These are phyloP conservation scores for Paramecium bursaria DNA, from an alignment of 73 alveolate genomes.

Conservation along the genomic window DNA sequence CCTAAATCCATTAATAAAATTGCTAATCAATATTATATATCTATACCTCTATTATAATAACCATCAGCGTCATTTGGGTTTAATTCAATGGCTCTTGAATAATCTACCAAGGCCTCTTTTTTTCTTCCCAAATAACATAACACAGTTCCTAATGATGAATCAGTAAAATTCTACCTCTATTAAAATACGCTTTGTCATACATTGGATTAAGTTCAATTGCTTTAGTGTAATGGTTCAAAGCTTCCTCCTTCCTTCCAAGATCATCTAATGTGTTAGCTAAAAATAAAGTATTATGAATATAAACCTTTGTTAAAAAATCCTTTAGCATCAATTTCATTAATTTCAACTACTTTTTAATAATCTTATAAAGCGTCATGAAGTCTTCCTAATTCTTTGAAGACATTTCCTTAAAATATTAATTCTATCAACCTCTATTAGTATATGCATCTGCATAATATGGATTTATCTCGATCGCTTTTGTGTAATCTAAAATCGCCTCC, in stretches of 20 bases:
- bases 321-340: too few relatives aligned
- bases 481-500: neutral
- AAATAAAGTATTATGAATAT: too few relatives aligned
- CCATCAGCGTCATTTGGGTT: neutral
- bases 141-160: neutral
- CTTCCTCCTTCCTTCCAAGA: neutral
- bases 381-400: too few relatives aligned
- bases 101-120: constrained; percentile 22
- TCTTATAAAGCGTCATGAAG: too few relatives aligned
- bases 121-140: neutral
- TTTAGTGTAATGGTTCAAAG: neutral
- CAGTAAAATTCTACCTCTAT: too few relatives aligned
- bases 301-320: too few relatives aligned
- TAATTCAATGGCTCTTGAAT: neutral
- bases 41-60: neutral
- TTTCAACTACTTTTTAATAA: too few relatives aligned
- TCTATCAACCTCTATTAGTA: constrained; percentile 16
- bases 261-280: neutral
- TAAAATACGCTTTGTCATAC: neutral
- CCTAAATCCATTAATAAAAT: neutral
- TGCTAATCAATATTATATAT: neutral
- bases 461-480: neutral
- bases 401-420: too few relatives aligned
- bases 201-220: neutral
- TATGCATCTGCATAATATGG: neutral